Evolutionary conservation across 768 basidiomycete genomes (phyloP).

Genomic region (Cystobasidiopsis lactophilus): DNA sequence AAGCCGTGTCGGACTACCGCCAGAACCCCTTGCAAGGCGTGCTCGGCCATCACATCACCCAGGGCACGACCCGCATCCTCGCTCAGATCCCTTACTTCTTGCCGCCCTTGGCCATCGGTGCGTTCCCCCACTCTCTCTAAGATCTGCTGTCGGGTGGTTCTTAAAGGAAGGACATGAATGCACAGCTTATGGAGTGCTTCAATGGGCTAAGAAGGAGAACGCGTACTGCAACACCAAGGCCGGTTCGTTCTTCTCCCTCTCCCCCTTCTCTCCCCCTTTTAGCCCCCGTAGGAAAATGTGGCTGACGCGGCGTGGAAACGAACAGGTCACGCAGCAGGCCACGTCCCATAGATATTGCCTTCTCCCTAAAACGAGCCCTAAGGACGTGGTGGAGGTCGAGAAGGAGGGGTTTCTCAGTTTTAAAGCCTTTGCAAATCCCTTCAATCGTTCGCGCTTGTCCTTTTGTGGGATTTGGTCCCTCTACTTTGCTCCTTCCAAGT

Average conservation of each 20-base stretch:
- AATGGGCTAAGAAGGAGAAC: conserved; percentile 13
- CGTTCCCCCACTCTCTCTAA: neutral
- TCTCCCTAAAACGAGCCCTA: neutral
- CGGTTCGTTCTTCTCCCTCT: neutral
- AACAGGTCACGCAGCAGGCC: neutral
- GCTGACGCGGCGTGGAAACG: neutral
- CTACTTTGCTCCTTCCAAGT: too few relatives aligned
- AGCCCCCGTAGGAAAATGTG: neutral
- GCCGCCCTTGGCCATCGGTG: conserved; percentile 7
- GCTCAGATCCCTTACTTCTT: conserved; percentile 11
- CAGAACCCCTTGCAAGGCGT: conserved; percentile 12
- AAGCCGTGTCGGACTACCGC: conserved; percentile 11
- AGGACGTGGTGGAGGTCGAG: too few relatives aligned
- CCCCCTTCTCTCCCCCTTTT: too few relatives aligned
- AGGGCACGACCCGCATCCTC: conserved; percentile 6
- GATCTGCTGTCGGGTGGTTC: neutral
- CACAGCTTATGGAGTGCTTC: conserved; percentile 6
- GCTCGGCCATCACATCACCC: conserved; percentile 6
- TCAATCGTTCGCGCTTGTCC: too few relatives aligned
- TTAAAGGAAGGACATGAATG: neutral
- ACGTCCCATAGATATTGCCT: neutral
- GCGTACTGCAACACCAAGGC: conserved; percentile 6
- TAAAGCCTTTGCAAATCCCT: too few relatives aligned
- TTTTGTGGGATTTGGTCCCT: too few relatives aligned
- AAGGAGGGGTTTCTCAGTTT: too few relatives aligned